Evolutionary conservation across 2,329 filamentous ascomycete genomes (phyloP), one percentile per base, ranked within the genome.

Genomic region (Pleomassaria siparia): DNA sequence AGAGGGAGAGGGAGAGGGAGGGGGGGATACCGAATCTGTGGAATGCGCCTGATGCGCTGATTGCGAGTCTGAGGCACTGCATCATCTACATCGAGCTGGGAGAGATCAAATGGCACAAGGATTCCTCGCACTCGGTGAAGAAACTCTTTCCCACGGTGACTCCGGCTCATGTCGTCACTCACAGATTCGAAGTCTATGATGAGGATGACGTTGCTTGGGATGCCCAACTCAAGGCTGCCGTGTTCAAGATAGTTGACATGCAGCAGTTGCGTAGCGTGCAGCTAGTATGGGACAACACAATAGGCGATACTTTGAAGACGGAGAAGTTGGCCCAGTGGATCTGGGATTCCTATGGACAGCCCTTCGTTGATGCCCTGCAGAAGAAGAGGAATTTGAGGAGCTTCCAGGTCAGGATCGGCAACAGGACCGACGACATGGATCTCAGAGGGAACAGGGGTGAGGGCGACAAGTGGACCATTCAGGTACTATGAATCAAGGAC

Each of bases 51-150:
- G 16, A 24, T 25, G 28, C 21, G 8, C 32, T 55, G 16, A 32
- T 59, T 3, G 2, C 15, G 1, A 52, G 35, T 26, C 43, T 59
- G 2, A 36, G 56, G 11, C 48, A 48, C 25, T 57, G 54, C 39
- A 55, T 43, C n/a, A 26, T 59, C 2, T 55, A 50, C 40, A 48
- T 57, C 24, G 56, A 59, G 21, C 21, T 57, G 10, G 47, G 50
- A 5, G 47, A 46, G 9, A 55, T 51, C 8, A 42, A 28, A 3
- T 40, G 16, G 1, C 2, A n/a, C 15, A 2, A 29, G 6, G 8
- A 20, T 9, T 46, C 46, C 15, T 20, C n/a, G 12, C 51, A 52
- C 29, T 44, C 29, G 11, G 24, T 40, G 26, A 35, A 44, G 26
- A 22, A 33, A 16, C 15, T 29, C 20, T 37, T 30, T 7, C 30